Evolutionary conservation across 768 basidiomycete species (phyloP).

Genomic region (Coprinellus aureogranulatus): DNA sequence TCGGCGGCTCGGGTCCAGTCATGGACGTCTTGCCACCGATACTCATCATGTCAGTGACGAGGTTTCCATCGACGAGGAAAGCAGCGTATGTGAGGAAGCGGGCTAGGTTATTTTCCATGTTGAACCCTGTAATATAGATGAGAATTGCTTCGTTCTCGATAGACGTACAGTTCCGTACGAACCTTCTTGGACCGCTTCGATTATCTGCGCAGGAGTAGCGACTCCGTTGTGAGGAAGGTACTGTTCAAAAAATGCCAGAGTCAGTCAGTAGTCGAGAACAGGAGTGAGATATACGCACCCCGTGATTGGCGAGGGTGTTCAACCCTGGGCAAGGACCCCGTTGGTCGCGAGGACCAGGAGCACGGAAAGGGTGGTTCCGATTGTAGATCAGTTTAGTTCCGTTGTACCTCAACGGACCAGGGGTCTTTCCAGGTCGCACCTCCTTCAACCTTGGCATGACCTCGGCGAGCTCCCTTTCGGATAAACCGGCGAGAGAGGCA

Average conservation of each 20-base stretch:
- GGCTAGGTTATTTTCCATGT: conserved; percentile 14
- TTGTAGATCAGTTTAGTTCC: conserved; percentile 15
- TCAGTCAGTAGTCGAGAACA: no score
- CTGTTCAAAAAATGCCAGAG: no score
- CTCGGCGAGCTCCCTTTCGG: conserved; percentile 17
- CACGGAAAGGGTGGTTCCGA: conserved; percentile 15
- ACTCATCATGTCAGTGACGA: conserved; percentile 15
- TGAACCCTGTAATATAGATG: conserved; percentile 10
- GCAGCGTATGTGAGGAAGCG: conserved; percentile 15
- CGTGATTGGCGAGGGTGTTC: conserved; percentile 21
- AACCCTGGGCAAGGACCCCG: conserved; percentile 22
- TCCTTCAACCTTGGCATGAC: neutral
- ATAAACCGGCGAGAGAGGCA: conserved; percentile 24
- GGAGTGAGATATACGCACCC: conserved; percentile 9
- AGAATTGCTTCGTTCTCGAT: neutral
- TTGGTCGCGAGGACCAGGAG: conserved; percentile 10
- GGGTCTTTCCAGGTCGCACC: conserved; percentile 5
- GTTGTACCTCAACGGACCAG: conserved; percentile 6
- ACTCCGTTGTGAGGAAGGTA: conserved; percentile 14
- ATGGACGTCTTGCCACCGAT: conserved; percentile 16
- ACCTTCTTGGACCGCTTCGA: conserved; percentile 17
- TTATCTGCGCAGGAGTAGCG: conserved; percentile 13
- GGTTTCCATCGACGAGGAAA: conserved; percentile 16
- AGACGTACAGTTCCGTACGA: neutral
- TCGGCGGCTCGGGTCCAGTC: conserved; percentile 18